These are phyloP conservation scores for Fusarium sp. DNA, from an alignment of 2,329 filamentous ascomycete species.

Conservation along the genomic window DNA sequence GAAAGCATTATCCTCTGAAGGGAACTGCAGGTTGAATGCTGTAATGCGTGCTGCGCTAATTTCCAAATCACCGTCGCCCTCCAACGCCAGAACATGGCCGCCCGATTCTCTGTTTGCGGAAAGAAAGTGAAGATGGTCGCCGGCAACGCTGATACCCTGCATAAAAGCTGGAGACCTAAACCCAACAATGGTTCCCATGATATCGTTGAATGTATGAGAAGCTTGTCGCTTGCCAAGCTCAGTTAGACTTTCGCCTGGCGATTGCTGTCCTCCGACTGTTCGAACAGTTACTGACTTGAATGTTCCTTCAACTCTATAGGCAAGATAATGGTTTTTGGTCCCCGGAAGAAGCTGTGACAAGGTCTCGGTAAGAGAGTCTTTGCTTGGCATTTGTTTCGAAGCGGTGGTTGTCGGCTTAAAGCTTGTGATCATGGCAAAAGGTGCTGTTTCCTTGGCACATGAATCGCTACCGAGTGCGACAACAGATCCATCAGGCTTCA, in stretches of 20 bases:
- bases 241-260: conserved; percentile 23
- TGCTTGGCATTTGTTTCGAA: background rate
- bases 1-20: conserved; percentile 2
- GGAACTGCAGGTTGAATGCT: conserved; percentile 18
- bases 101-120: background rate
- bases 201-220: conserved; percentile 9
- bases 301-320: conserved; percentile 11
- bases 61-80: conserved; percentile 16
- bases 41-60: conserved; percentile 15
- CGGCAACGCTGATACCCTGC: conserved; percentile 37
- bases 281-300: conserved; percentile 29
- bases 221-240: conserved; percentile 35
- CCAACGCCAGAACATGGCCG: conserved; percentile 27
- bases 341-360: conserved; percentile 14
- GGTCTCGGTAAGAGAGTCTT: background rate
- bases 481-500: conserved; percentile 35
- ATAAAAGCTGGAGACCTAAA: conserved; percentile 33
- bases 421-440: conserved; percentile 31
- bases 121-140: conserved; percentile 35
- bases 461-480: background rate
- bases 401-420: conserved; percentile 7
- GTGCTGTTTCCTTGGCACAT: conserved; percentile 2
- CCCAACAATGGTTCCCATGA: conserved; percentile 17
- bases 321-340: conserved; percentile 24
- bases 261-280: conserved; percentile 25